Conservation (phyloP, 495 filamentous ascomycete genomes). For the Tuber calosporum region DNA sequence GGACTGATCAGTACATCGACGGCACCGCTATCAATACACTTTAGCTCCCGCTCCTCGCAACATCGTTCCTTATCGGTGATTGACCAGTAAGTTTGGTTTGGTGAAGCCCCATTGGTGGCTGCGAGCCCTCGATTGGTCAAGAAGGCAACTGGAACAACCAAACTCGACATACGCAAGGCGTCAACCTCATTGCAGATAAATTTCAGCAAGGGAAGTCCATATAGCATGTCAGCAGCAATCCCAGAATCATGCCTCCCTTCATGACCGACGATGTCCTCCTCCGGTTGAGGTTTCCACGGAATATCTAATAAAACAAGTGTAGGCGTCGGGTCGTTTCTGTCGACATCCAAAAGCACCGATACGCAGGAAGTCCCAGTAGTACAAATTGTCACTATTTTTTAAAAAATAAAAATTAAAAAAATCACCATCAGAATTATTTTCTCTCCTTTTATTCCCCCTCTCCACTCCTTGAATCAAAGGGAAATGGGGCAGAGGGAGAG, state of each 20-base stretch:
- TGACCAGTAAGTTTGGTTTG: conserved; percentile 21
- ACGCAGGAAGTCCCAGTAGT: conserved; percentile 63
- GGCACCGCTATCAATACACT: conserved; percentile 71
- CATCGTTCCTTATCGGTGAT: conserved; percentile 45
- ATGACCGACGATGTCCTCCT: conserved; percentile 43
- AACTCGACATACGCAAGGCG: conserved; percentile 60
- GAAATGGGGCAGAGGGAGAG: conserved; percentile 6
- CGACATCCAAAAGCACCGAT: conserved; percentile 59
- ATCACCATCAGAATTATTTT: conserved; percentile 6
- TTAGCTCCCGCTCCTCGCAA: conserved; percentile 37
- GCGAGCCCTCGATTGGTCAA: conserved; percentile 42
- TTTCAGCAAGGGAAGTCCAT: conserved; percentile 61
- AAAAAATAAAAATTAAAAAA: too few relatives aligned
- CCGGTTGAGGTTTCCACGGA: conserved; percentile 50
- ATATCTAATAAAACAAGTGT: conserved; percentile 72
- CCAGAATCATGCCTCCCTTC: conserved; percentile 42
- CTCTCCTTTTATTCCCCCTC: background rate
- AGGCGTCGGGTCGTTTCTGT: conserved; percentile 58
- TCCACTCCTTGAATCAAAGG: background rate
- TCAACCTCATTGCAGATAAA: conserved; percentile 64
- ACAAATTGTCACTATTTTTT: conserved; percentile 66
- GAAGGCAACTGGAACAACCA: conserved; percentile 67
- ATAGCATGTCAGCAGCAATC: conserved; percentile 50
- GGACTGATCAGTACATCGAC: conserved; percentile 76
- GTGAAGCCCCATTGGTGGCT: conserved; percentile 14